Percentiles rank a stretch among this genome's conserved stretches.
Conservation (phyloP, 257 asterid species). For the Cinchona pubescens region DNA sequence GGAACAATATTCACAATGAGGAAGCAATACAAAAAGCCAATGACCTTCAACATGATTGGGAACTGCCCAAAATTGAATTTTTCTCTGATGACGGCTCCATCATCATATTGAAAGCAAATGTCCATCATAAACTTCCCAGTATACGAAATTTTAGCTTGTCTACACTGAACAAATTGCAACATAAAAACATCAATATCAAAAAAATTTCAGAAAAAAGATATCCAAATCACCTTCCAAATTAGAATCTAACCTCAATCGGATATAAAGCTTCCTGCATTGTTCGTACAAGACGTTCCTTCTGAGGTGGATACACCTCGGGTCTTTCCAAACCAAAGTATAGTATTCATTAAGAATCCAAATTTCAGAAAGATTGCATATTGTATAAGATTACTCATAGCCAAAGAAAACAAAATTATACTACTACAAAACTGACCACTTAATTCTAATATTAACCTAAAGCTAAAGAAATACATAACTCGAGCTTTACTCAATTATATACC, state of each 20-base stretch:
- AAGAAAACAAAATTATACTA: not conserved
- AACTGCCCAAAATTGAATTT: slow-evolving; percentile 62
- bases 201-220: slow-evolving; percentile 14
- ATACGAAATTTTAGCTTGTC: slow-evolving; percentile 86
- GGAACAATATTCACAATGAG: not conserved
- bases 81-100: slow-evolving; percentile 58
- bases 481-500: not conserved
- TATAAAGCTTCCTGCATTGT: slow-evolving; percentile 47
- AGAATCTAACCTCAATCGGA: slow-evolving; percentile 74
- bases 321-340: slow-evolving; percentile 65
- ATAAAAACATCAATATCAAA: not conserved
- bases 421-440: too few relatives aligned
- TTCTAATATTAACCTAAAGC: not conserved
- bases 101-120: slow-evolving; percentile 55
- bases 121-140: slow-evolving; percentile 66
- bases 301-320: slow-evolving; percentile 68
- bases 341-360: slow-evolving; percentile 50
- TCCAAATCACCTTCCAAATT: not conserved
- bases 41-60: slow-evolving; percentile 91
- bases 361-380: not conserved
- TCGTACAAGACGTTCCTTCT: slow-evolving; percentile 50
- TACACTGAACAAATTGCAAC: slow-evolving; percentile 59
- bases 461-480: not conserved
- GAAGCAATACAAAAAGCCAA: not conserved
- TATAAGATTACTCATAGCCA: not conserved